These are phyloP conservation scores for Arabis hirsuta DNA, from an alignment of 345 rosid species.

Conservation along the genomic window DNA sequence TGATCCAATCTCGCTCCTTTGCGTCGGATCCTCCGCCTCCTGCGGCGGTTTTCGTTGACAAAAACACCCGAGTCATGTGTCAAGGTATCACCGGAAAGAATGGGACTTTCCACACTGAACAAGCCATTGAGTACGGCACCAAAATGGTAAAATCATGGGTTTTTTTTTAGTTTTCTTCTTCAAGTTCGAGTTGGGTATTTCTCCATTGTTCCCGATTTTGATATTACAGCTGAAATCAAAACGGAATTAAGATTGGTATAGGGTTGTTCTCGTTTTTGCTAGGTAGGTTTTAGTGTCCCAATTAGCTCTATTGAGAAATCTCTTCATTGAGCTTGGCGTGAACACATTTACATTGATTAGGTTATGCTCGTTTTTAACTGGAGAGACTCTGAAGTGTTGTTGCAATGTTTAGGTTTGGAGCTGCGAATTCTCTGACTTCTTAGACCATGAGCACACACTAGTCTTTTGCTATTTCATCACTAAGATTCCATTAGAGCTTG, in stretches of 20 bases:
- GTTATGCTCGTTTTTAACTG: neutral
- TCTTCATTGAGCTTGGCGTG: neutral
- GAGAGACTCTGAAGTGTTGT: neutral
- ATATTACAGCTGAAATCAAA: neutral
- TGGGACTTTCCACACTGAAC: slow-evolving; percentile 94
- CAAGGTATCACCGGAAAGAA: slow-evolving; percentile 98
- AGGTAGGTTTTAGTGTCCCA: too few relatives aligned
- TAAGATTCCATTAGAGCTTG: neutral
- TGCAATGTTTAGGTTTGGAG: neutral
- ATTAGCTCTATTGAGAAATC: neutral
- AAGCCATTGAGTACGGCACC: slow-evolving; percentile 97
- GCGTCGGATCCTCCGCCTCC: slow-evolving; percentile 60
- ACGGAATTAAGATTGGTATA: neutral
- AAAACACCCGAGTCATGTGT: slow-evolving; percentile 86
- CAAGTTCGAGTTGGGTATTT: neutral
- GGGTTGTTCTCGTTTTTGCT: neutral
- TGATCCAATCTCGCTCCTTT: slow-evolving; percentile 54
- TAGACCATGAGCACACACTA: neutral
- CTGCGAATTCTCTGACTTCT: neutral
- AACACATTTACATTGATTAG: neutral
- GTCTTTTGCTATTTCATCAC: neutral
- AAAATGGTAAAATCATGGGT: slow-evolving; percentile 65
- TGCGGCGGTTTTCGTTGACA: slow-evolving; percentile 93
- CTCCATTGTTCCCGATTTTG: neutral
- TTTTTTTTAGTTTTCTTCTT: neutral